Evolutionary conservation across 192 early-diverging fungal genomes (phyloP).

Genomic region (Obelidium mucronatum): DNA sequence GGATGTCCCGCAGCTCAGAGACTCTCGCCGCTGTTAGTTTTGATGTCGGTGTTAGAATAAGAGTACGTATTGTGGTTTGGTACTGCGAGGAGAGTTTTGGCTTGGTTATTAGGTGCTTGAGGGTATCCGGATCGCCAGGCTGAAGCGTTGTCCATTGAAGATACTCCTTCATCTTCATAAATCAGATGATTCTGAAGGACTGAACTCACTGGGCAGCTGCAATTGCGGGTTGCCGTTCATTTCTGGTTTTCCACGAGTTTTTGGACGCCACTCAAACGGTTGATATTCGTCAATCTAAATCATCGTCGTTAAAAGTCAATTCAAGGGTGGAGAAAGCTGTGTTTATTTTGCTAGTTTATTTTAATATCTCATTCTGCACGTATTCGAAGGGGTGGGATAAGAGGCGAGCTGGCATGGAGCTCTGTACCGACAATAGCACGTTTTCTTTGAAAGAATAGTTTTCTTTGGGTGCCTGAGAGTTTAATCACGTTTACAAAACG

Average conservation of each 20-base stretch:
- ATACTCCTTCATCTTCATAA: too few relatives aligned
- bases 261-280: conserved; percentile 34
- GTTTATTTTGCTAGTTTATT: too few relatives aligned
- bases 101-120: neutral
- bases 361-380: neutral
- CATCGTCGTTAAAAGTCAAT: too few relatives aligned
- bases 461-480: neutral
- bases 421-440: neutral
- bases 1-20: conserved; percentile 29
- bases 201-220: neutral
- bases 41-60: too few relatives aligned
- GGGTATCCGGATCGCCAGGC: too few relatives aligned
- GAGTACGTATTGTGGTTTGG: neutral
- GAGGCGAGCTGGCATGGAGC: neutral
- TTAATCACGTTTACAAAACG: too few relatives aligned
- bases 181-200: too few relatives aligned
- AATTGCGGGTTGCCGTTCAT: conserved; percentile 43
- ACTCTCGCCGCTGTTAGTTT: conserved; percentile 3
- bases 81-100: neutral
- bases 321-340: too few relatives aligned
- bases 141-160: too few relatives aligned
- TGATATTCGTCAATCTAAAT: too few relatives aligned
- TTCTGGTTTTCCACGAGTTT: conserved; percentile 53
- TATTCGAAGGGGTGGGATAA: neutral
- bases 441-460: neutral